Evolutionary conservation across 257 asterid species (phyloP), one percentile per base, ranked within the genome.

Genomic region (Ilex aquifolium): DNA sequence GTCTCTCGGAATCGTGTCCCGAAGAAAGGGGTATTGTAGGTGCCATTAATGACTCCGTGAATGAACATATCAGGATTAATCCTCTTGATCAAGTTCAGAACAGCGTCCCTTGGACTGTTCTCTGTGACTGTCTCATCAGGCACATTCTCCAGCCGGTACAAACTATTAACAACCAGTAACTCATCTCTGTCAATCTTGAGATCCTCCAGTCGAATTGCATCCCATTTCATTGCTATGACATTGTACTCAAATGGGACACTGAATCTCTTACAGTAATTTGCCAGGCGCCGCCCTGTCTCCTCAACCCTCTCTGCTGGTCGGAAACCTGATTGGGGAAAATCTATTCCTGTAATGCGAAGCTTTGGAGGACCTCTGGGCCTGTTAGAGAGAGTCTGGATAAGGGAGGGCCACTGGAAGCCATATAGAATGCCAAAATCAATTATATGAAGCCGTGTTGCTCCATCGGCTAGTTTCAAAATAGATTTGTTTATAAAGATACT

Each of bases 361-460:
- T 2, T 2, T 0, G 95, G 95, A 4, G 95, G 75, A 2, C 95
- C 92, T 0, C 92, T 86, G 0, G 86, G 92, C 79, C 80, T 67
- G 9, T 76, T 32, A 0, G 95, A 84, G 16, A 82, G 31, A 10
- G 83, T 83, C 16, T 87, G 91, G 59, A 87, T 82, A 4, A 87
- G 65, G 51, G 92, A 84, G 2, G 95, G 95, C 95, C 95, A 87
- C n/a, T 87, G 95, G 16, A 84, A 87, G 7, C 95, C 95, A 40
- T 84, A 76, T 13, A 76, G 15, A 55, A 87, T 82, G 1, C 95
- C 95, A 5, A 87, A 84, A 67, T 87, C 95, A 15, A 87, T 77
- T 6, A 87, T 80, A 70, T 87, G 95, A 44, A 87, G 53, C 44
- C 40, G 73, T 0, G 60, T 2, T 2, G 85, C 85, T 7, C 72